Base-by-base conservation (phyloP, 306 rosid species). In the Castanospermum australe region DNA sequence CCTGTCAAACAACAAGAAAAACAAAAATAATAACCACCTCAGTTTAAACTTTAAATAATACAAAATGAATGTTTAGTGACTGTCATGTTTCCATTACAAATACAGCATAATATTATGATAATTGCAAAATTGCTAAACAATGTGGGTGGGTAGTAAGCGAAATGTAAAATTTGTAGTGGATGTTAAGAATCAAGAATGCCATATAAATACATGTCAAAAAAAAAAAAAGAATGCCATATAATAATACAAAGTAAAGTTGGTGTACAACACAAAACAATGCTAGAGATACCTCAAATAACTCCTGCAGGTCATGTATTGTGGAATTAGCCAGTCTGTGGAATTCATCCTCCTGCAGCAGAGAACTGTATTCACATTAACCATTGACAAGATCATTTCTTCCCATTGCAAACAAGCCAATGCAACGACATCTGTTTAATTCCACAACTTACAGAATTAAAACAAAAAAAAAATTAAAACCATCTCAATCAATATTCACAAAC, bases 311-410 rank as follows among this genome's bases (percentile, higher is more conserved):
- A 55, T 89, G 94, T 68, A 93, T 91, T 51, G 99, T 86, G 77
- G 92, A 85, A 76, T 93, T 92, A 67, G 94, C 96, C 51, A 87
- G 80, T 61, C 55, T 84, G 36, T 91, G 96, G 83, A 82, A 95
- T 50, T 95, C 98, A 86, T 82, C 92, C 85, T 91, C 98, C 87
- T 86, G 86, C 69, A 95, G 81, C 56, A 90, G 24, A 72, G 97
- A 90, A 84, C 97, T 92, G 94, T 77, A 74, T 72, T 71, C 85
- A 68, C 81, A 85, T 80, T 76, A 82, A 87, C 68, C 65, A 81
- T 82, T 78, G 90, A 85, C 78, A 71, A 86, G 56, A 15, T 12
- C 84, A 73, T 14, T 66, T 72, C 32, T 33, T 41, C 20, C 73
- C 70, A 59, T 66, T 39, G 59, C 78, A 0, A 15, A 4, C 24